Conservation (phyloP, 1,139 yeast species). For the Yarrowia galli region DNA sequence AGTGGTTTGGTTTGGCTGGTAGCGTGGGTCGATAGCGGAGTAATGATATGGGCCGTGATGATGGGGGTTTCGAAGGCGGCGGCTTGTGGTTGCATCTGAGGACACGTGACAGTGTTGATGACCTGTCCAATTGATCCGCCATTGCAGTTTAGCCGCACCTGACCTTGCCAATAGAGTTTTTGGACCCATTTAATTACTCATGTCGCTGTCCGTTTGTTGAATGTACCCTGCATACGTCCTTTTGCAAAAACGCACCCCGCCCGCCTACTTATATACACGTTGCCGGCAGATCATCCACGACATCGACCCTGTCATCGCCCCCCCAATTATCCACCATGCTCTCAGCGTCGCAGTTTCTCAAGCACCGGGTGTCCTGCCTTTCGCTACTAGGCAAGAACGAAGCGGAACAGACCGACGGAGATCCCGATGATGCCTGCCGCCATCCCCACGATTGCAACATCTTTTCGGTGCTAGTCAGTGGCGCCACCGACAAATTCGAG, state of each 20-base stretch:
- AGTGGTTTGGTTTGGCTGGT: neutral
- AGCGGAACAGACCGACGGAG: neutral
- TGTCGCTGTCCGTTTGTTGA: neutral
- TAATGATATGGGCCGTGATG: too few species aligned
- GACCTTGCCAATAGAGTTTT: neutral
- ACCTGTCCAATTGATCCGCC: too few species aligned
- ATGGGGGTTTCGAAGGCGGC: too few species aligned
- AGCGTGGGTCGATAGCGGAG: neutral
- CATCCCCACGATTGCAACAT: constrained; percentile 19
- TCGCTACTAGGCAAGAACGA: constrained; percentile 4
- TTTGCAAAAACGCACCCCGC: neutral
- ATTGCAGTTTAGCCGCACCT: neutral
- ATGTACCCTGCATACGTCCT: neutral
- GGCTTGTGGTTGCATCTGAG: too few species aligned
- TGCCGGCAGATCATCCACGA: neutral
- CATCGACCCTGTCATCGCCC: neutral
- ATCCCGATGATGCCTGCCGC: constrained; percentile 13
- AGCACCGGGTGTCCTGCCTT: constrained; percentile 10
- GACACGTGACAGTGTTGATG: too few species aligned
- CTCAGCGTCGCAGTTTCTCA: constrained; percentile 30
- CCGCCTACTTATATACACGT: constrained; percentile 1
- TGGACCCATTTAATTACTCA: constrained; percentile 4
- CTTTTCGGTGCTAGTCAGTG: constrained; percentile 14
- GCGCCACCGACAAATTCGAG: constrained; percentile 1
- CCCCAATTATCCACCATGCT: neutral